Conservation (phyloP, 108 stramenopile genomes). For the Nannochloropsis salina region DNA sequence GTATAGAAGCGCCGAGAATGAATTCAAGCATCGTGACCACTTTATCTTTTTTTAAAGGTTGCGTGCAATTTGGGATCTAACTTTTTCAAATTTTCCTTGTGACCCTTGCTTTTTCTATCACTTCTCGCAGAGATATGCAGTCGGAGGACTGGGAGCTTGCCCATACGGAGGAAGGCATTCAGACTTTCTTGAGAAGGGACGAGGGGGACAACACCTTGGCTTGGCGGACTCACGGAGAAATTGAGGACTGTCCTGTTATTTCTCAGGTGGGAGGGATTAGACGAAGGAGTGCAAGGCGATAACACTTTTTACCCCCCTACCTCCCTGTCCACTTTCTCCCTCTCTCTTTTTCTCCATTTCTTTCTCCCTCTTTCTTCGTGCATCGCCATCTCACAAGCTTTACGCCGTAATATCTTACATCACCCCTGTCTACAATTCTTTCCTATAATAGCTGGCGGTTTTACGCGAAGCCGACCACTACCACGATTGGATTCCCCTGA, state of each 20-base stretch:
- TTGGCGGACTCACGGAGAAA: slow-evolving; percentile 8
- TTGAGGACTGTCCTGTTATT: background rate
- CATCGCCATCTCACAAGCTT: no score
- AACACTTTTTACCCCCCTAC: no score
- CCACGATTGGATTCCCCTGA: background rate
- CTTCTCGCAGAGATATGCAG: background rate
- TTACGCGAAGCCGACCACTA: background rate
- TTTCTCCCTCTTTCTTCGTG: no score
- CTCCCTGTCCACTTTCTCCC: no score
- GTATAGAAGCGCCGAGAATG: background rate
- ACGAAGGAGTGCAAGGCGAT: background rate
- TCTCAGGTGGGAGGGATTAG: background rate
- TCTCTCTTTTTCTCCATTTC: no score
- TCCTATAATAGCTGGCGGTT: background rate
- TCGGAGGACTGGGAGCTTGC: background rate
- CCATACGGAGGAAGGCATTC: background rate
- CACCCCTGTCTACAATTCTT: background rate
- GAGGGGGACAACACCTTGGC: background rate
- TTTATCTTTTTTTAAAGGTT: background rate
- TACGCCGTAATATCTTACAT: no score
- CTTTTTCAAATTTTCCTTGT: no score
- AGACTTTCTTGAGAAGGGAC: background rate
- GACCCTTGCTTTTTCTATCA: background rate
- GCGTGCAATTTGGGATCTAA: background rate
- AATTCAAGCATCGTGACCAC: background rate